phyloP scores from a whole-genome alignment of 2,329 filamentous ascomycete genomes.

The Thielaviopsis ethacetica region DNA sequence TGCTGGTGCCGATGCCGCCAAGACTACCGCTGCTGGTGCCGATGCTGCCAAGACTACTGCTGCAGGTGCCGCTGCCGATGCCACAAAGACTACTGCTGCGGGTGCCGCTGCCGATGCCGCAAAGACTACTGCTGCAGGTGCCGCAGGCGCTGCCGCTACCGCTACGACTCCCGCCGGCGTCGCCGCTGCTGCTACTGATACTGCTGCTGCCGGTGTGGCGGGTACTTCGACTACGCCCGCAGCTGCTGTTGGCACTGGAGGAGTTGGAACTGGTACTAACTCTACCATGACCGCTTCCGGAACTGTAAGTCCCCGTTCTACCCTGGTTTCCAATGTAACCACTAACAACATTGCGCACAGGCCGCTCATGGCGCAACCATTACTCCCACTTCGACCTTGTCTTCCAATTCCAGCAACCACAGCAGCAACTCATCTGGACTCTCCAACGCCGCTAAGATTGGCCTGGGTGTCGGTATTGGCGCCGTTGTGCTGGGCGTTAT shows the following conservation, averaged over 20 bases:
- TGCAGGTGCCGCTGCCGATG: not conserved
- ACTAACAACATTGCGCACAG: not conserved
- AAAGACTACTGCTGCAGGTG: not conserved
- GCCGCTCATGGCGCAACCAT: not conserved
- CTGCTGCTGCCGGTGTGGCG: not conserved
- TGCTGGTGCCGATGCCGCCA: too few species aligned
- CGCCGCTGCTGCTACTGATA: not conserved
- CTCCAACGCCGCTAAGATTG: constrained; percentile 29
- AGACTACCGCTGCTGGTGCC: constrained; percentile 2
- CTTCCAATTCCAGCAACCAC: not conserved
- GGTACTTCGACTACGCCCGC: not conserved
- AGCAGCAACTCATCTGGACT: constrained; percentile 18
- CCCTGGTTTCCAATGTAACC: not conserved
- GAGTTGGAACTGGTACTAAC: constrained; percentile 6
- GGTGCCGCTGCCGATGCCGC: not conserved
- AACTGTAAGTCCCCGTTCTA: not conserved
- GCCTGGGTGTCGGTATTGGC: constrained; percentile 27
- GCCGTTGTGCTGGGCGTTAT: constrained; percentile 18
- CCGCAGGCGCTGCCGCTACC: not conserved
- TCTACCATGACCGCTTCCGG: constrained; percentile 6
- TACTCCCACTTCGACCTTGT: not conserved
- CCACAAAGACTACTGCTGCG: not conserved
- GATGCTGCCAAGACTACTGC: constrained; percentile 4
- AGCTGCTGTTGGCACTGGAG: not conserved
- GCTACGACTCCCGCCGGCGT: not conserved